Percentiles rank a stretch among this genome's conserved stretches.
Evolutionary conservation across 345 rosid genomes (phyloP).

Genomic region (Eucalyptus albens): DNA sequence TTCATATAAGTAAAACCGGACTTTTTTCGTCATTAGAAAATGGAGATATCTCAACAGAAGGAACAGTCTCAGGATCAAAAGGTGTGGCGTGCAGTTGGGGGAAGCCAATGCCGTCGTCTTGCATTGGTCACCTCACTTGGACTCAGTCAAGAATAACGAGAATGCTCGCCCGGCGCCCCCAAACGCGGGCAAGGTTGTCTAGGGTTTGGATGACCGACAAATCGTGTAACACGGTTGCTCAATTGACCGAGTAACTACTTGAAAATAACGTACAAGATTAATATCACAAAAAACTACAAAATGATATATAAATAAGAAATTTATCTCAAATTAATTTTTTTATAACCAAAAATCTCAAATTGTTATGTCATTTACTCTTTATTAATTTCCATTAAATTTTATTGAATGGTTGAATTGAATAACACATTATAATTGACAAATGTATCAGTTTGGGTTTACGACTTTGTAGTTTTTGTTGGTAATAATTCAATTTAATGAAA

Average conservation of each 20-base stretch:
- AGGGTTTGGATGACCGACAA: neutral
- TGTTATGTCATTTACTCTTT: too few relatives aligned
- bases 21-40: neutral
- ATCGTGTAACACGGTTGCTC: neutral
- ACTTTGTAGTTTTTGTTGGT: too few relatives aligned
- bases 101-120: neutral
- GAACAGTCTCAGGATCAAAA: neutral
- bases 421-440: too few relatives aligned
- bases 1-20: neutral
- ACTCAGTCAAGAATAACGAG: neutral
- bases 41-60: neutral
- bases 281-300: too few relatives aligned
- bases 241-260: too few relatives aligned
- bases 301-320: too few relatives aligned
- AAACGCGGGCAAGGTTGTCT: neutral
- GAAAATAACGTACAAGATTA: too few relatives aligned
- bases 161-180: neutral
- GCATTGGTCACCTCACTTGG: neutral
- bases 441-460: too few relatives aligned
- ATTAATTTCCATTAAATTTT: rapidly evolving
- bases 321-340: too few relatives aligned
- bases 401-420: too few relatives aligned
- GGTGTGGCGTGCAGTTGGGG: neutral
- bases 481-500: too few relatives aligned
- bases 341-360: too few relatives aligned